A percentile compares a stretch with the other conserved stretches of the same genome.
phyloP scores from a whole-genome alignment of 2,329 filamentous ascomycete genomes.

The Ophiognomonia clavigignenti-juglandacearum region DNA sequence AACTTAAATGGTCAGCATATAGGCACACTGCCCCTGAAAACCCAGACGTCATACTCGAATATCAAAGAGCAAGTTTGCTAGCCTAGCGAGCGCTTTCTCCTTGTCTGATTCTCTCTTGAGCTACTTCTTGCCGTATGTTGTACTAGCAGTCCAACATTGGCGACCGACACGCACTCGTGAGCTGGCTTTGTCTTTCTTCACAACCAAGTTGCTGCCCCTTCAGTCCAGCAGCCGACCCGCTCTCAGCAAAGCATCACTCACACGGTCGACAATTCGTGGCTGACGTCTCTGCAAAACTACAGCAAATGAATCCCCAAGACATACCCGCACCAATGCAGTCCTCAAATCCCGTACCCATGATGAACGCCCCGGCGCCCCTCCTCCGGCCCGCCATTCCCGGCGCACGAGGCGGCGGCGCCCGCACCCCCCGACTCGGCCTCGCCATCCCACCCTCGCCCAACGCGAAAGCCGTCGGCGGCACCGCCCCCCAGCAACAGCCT shows the following conservation, averaged over 20 bases:
- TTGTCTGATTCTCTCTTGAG: too few species aligned
- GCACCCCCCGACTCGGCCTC: conserved; percentile 75
- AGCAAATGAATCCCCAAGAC: conserved; percentile 11
- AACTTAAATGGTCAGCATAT: too few species aligned
- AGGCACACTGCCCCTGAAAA: too few species aligned
- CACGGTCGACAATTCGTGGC: background rate
- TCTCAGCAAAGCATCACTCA: background rate
- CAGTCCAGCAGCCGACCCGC: background rate
- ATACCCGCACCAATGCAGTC: conserved; percentile 14
- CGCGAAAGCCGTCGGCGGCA: conserved; percentile 66
- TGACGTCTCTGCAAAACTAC: background rate
- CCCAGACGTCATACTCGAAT: too few species aligned
- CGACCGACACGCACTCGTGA: conserved; percentile 14
- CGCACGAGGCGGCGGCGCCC: conserved; percentile 53
- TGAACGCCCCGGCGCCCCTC: conserved; percentile 69
- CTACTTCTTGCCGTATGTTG: conserved; percentile 16
- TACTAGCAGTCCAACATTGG: conserved; percentile 17
- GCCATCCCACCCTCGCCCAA: conserved; percentile 87
- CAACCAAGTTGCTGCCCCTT: background rate
- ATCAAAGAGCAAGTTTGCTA: too few species aligned
- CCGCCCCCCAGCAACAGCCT: conserved; percentile 26
- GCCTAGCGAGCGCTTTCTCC: too few species aligned
- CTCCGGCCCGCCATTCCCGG: conserved; percentile 80
- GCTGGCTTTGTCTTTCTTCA: conserved; percentile 1
- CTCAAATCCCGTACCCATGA: conserved; percentile 44